Conservation (phyloP, 805 yeast genomes). For the Vanderwaltozyma polyspora region DNA sequence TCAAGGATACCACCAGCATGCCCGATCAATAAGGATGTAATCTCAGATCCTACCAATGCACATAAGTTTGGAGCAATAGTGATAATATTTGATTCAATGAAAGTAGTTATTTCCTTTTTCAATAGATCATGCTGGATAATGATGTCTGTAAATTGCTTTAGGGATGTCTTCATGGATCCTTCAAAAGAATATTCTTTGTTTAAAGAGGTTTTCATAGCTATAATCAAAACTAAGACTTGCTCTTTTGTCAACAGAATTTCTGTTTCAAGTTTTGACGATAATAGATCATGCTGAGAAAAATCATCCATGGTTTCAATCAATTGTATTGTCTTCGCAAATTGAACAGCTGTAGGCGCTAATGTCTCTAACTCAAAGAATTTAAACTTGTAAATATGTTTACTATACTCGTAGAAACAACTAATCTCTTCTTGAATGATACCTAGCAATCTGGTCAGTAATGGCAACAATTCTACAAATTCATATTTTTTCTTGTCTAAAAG, state of each 20-base stretch:
- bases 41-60: conserved; percentile 56
- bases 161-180: conserved; percentile 26
- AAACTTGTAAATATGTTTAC: conserved; percentile 42
- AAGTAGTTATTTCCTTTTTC: conserved; percentile 35
- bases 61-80: conserved; percentile 71
- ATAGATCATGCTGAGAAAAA: too few species aligned
- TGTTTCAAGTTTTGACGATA: too few species aligned
- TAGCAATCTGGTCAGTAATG: conserved; percentile 43
- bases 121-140: conserved; percentile 36
- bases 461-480: conserved; percentile 27
- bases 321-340: conserved; percentile 44
- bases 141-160: conserved; percentile 32
- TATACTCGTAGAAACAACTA: conserved; percentile 34
- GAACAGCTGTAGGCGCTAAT: conserved; percentile 48
- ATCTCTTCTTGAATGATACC: conserved; percentile 48
- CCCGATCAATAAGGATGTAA: conserved; percentile 64
- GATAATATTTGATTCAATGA: conserved; percentile 45
- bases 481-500: not conserved
- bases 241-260: too few species aligned
- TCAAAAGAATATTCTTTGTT: conserved; percentile 21
- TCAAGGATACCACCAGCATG: conserved; percentile 57
- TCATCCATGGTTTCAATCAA: conserved; percentile 38
- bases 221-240: conserved; percentile 57
- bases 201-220: conserved; percentile 52
- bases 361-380: conserved; percentile 65